Percentiles rank a stretch among this genome's conserved stretches.
phyloP scores from a whole-genome alignment of 805 yeast species.

The Yarrowia divulgata region DNA sequence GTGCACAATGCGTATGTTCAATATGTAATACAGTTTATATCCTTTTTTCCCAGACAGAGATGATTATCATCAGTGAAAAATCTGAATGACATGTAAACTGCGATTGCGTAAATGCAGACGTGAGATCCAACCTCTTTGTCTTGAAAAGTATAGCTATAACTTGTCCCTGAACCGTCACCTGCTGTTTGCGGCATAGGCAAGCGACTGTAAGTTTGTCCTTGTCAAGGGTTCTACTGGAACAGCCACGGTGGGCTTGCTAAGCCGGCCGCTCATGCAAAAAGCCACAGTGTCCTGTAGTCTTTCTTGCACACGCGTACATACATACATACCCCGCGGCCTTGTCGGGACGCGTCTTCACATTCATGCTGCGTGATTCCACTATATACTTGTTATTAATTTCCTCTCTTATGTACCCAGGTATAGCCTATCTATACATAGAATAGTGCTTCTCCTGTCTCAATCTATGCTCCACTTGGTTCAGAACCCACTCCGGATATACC shows the following conservation, averaged over 20 bases:
- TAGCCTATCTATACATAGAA: constrained; percentile 12
- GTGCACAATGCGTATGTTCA: neutral
- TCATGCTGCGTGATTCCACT: neutral
- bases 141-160: no score
- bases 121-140: neutral
- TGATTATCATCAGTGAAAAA: neutral
- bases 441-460: constrained; percentile 37
- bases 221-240: no score
- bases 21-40: no score
- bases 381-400: neutral
- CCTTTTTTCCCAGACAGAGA: no score
- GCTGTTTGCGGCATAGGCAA: no score
- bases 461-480: constrained; percentile 56
- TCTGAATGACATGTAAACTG: neutral
- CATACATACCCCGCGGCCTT: no score
- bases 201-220: no score
- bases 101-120: neutral
- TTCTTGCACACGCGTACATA: no score
- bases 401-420: no score
- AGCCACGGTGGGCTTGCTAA: no score
- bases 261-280: no score
- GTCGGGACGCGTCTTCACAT: neutral
- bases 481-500: constrained; percentile 67
- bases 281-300: no score
- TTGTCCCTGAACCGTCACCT: neutral